Conservation (phyloP, 331 rosid species). For the Spiraea crenata region DNA sequence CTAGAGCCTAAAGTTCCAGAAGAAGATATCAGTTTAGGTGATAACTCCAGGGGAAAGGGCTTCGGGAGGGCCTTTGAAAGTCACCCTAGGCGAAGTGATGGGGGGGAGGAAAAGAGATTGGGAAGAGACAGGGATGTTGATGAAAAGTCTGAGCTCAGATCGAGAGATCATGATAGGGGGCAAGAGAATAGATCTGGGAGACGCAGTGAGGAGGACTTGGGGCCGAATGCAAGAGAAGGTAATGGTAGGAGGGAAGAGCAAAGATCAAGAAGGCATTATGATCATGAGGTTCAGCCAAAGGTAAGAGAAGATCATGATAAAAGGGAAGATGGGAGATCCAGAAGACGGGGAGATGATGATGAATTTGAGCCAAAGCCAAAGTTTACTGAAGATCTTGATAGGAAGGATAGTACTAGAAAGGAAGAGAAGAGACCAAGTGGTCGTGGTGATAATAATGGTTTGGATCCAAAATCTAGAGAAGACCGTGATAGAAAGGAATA, state of each 20-base stretch:
- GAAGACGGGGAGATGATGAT: slow-evolving; percentile 29
- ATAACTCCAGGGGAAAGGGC: slow-evolving; percentile 32
- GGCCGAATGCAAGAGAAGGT: slow-evolving; percentile 37
- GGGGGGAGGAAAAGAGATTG: slow-evolving; percentile 36
- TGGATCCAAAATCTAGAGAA: slow-evolving; percentile 40
- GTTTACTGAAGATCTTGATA: slow-evolving; percentile 35
- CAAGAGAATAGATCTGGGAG: slow-evolving; percentile 46
- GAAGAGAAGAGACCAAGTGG: slow-evolving; percentile 45
- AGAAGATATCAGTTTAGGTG: slow-evolving; percentile 24
- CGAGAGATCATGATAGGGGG: slow-evolving; percentile 34
- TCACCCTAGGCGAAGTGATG: slow-evolving; percentile 36
- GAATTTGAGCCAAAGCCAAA: slow-evolving; percentile 31
- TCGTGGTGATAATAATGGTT: slow-evolving; percentile 25
- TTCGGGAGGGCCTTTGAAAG: slow-evolving; percentile 31
- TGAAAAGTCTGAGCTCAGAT: slow-evolving; percentile 36
- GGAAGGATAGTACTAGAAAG: slow-evolving; percentile 17
- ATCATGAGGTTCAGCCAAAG: slow-evolving; percentile 32
- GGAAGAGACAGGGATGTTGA: slow-evolving; percentile 25
- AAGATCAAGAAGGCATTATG: slow-evolving; percentile 29
- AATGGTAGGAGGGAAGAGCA: slow-evolving; percentile 46
- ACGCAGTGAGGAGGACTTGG: slow-evolving; percentile 24
- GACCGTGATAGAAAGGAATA: slow-evolving; percentile 7
- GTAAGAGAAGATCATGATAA: slow-evolving; percentile 38
- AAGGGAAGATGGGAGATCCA: slow-evolving; percentile 44
- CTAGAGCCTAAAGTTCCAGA: slow-evolving; percentile 25